Evolutionary conservation across 345 rosid genomes (phyloP), one percentile per base, ranked within the genome.

Genomic region (Salix brachista): DNA sequence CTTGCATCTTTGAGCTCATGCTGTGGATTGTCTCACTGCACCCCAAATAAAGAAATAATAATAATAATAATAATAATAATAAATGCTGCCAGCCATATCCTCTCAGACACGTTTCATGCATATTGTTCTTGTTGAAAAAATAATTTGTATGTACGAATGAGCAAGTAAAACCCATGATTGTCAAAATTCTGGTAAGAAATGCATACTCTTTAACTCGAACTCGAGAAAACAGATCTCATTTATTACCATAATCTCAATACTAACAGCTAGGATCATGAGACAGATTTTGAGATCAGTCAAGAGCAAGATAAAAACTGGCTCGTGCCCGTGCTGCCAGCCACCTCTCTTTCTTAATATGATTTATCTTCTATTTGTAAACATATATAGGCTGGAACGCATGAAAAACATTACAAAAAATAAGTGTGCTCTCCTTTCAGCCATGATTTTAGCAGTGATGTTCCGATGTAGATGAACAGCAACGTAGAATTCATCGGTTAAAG

Each of bases 1-100:
- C 86, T 32, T 76, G 44, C 86, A 89, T 79, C 80, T 79, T 73
- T 16, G 84, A 79, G 67, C 84, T 78, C 82, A 81, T 75, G 2
- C 48, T 16, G 74, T 66, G 67, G 21, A 88, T 65, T 8, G 77
- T 81, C 39, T 83, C 81, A 42, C 91, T 88, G 12, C 34, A 32
- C 2, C 5, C 28, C 0, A 4, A n/a, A 50, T n/a, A 6, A 17
- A 6, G 19, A 6, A 73, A 23, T 14, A 65, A 30, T 65, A 14
- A 65, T 16, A 65, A 26, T 1, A 26, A 26, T 26, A 26, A 28
- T 2, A 2, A 30, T 30, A 30, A 30, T 28, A 5, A 64, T 65
- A 65, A 9, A 56, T 56, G 62, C 13, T n/a, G 62, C 62, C 62
- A 58, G 28, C 62, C 62, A n/a, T n/a, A 1, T 58, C 26, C 28